Evolutionary conservation across 1,284 basidiomycete species (phyloP).

Genomic region (Sanghuangporus baumii): DNA sequence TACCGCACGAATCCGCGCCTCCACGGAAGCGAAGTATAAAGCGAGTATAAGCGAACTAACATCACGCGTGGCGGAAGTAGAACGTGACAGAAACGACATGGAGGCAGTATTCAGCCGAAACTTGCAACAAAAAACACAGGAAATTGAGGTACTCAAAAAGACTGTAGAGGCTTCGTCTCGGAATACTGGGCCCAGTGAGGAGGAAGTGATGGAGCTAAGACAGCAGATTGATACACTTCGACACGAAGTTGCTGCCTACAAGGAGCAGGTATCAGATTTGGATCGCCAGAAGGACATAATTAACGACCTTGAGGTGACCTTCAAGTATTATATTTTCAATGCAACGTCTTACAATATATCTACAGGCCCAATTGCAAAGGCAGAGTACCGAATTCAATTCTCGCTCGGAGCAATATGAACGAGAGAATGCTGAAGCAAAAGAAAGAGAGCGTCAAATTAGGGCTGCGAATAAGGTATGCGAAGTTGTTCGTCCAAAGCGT

Average conservation of each 20-base stretch:
- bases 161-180: slow-evolving; percentile 52
- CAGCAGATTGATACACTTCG: slow-evolving; percentile 48
- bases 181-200: slow-evolving; percentile 55
- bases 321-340: background rate
- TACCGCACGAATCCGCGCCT: slow-evolving; percentile 69
- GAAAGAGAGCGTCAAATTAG: slow-evolving; percentile 61
- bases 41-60: slow-evolving; percentile 66
- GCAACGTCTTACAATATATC: background rate
- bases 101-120: slow-evolving; percentile 85
- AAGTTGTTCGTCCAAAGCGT: background rate
- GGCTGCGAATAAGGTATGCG: slow-evolving; percentile 65
- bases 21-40: slow-evolving; percentile 74
- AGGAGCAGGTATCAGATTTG: slow-evolving; percentile 43
- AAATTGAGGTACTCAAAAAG: slow-evolving; percentile 68
- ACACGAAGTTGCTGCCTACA: slow-evolving; percentile 41
- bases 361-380: slow-evolving; percentile 40
- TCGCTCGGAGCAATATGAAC: slow-evolving; percentile 45
- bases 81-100: slow-evolving; percentile 71
- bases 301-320: slow-evolving; percentile 52
- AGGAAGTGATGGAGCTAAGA: slow-evolving; percentile 47
- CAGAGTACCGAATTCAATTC: slow-evolving; percentile 39
- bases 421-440: slow-evolving; percentile 58
- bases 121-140: slow-evolving; percentile 66
- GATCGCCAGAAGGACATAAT: slow-evolving; percentile 44
- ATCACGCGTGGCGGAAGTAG: slow-evolving; percentile 46